Conservation (phyloP, 768 basidiomycete species). For the Lentinus brumalis region DNA sequence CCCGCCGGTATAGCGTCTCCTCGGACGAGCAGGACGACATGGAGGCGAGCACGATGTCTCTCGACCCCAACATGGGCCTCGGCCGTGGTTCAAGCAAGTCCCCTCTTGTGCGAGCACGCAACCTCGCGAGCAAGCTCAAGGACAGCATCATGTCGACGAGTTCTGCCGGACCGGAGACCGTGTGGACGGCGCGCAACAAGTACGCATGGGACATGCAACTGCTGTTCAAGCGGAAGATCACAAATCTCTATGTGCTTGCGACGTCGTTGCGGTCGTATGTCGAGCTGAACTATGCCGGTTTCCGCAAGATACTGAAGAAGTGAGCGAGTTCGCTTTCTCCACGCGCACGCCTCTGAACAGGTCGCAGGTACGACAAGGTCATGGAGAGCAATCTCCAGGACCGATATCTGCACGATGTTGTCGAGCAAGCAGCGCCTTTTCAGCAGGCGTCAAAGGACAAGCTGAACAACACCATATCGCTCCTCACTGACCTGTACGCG, state of each 20-base stretch:
- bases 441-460: constrained; percentile 59
- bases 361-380: constrained; percentile 89
- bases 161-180: constrained; percentile 39
- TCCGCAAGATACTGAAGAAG: constrained; percentile 96
- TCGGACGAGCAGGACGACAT: constrained; percentile 44
- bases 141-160: constrained; percentile 47
- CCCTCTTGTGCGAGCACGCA: constrained; percentile 35
- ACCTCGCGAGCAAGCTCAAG: constrained; percentile 51
- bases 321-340: constrained; percentile 36
- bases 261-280: constrained; percentile 83
- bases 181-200: constrained; percentile 81
- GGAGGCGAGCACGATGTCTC: constrained; percentile 42
- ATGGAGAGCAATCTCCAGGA: constrained; percentile 81
- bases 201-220: constrained; percentile 84
- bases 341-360: neutral
- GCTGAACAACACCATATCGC: constrained; percentile 57
- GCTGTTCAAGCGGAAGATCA: constrained; percentile 88
- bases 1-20: constrained; percentile 17
- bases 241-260: constrained; percentile 74
- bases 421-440: constrained; percentile 74
- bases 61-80: constrained; percentile 25
- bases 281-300: constrained; percentile 90
- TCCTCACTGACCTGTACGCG: constrained; percentile 74
- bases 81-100: constrained; percentile 33
- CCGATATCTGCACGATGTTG: constrained; percentile 68